Percentiles rank a stretch among this genome's conserved stretches.
Conservation (phyloP, 345 rosid species). For the Psidium guajava region DNA sequence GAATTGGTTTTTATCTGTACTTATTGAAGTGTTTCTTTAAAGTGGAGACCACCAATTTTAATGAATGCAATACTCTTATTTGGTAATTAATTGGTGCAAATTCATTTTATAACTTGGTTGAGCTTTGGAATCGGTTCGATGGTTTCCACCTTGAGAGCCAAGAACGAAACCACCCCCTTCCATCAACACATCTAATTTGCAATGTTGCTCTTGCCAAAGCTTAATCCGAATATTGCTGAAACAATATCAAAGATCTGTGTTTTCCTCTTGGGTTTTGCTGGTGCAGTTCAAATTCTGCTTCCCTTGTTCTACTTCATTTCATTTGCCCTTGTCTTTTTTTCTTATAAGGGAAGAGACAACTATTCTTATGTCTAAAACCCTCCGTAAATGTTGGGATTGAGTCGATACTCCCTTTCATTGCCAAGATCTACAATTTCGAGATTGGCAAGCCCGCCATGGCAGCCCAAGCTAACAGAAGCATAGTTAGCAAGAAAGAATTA, state of each 20-base stretch:
- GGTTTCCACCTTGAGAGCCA: no score
- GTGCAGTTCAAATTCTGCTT: background rate
- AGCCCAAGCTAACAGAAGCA: background rate
- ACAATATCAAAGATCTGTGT: rapidly evolving
- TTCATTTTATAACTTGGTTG: no score
- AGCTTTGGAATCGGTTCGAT: no score
- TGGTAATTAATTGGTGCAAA: background rate
- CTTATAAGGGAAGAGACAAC: background rate
- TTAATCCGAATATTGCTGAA: background rate
- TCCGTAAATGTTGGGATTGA: background rate
- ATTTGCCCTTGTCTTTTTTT: background rate
- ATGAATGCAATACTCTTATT: no score
- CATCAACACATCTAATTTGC: no score
- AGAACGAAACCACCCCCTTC: no score
- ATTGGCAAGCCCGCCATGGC: rapidly evolving
- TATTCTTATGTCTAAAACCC: background rate
- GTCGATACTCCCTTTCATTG: background rate
- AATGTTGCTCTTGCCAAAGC: rapidly evolving
- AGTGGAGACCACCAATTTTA: no score
- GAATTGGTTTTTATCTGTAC: rapidly evolving
- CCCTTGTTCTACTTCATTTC: background rate
- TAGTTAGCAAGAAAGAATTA: background rate
- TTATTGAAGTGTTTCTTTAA: background rate
- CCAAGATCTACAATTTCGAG: background rate
- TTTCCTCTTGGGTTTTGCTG: background rate